Percentiles rank a stretch among this genome's conserved stretches.
Evolutionary conservation across 176 grass and related monocot genomes (phyloP).

Genomic region (Juncus effusus): DNA sequence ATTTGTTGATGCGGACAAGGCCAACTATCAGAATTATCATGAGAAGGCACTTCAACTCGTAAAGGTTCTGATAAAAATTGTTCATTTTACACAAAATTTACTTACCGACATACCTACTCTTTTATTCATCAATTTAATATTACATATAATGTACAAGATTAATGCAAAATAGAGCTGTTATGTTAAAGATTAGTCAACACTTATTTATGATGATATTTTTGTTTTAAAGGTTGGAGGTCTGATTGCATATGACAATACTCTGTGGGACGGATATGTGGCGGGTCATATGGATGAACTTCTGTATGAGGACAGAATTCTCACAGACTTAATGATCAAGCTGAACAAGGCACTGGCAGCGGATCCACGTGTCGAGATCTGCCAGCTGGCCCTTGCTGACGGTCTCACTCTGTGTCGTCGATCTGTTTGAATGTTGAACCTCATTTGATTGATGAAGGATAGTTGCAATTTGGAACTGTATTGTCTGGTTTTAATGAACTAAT

Average conservation of each 20-base stretch:
- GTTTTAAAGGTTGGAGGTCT: conserved; percentile 52
- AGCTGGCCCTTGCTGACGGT: conserved; percentile 52
- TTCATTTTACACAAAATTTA: too few species aligned
- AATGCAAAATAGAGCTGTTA: too few species aligned
- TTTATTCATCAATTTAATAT: too few species aligned
- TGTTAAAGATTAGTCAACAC: too few species aligned
- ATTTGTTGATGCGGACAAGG: conserved; percentile 71
- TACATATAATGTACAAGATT: too few species aligned
- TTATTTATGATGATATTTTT: too few species aligned
- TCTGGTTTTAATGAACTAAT: too few species aligned
- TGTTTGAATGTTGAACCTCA: neutral
- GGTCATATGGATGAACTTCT: conserved; percentile 33
- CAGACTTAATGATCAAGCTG: conserved; percentile 26
- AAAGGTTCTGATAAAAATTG: neutral
- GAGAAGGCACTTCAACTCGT: conserved; percentile 43
- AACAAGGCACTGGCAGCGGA: conserved; percentile 43
- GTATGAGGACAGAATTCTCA: conserved; percentile 25
- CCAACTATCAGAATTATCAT: conserved; percentile 52
- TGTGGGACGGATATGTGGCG: conserved; percentile 47
- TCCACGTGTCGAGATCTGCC: conserved; percentile 39
- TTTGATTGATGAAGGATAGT: too few species aligned
- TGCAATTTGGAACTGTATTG: too few species aligned
- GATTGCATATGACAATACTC: conserved; percentile 74
- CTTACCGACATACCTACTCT: too few species aligned
- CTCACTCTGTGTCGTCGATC: conserved; percentile 53